Evolutionary conservation across 2,329 filamentous ascomycete species (phyloP), one percentile per base, ranked within the genome.

Genomic region (Fusarium redolens): DNA sequence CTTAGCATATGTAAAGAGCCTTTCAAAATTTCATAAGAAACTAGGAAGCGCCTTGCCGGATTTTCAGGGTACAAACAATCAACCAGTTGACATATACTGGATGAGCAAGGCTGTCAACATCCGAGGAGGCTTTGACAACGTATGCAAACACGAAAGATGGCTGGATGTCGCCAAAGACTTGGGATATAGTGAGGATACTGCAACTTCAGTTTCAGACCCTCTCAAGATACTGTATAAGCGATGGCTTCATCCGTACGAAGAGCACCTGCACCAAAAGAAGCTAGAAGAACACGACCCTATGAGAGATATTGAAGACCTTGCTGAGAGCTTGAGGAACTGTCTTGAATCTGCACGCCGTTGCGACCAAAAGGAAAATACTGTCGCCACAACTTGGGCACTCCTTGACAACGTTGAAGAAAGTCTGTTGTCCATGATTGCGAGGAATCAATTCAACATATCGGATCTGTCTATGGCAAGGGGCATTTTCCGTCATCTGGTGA

Each of bases 401-500:
- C 62, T 65, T 30, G 50, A 66, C 14, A 38, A 51, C 18, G 9
- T 37, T 6, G 60, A 65, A 28, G 43, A 43, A 9, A 22, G 11
- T 2, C 28, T 65, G 13, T 35, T n/a, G 1, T 14, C n/a, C 3
- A 66, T 65, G 59, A 30, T 31, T 15, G 40, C 15, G 22, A 40
- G 44, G 25, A 13, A 14, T 7, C 51, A 58, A 28, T 47, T 58
- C 7, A 31, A 51, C 20, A 35, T n/a, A 13, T 14, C 20, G 18
- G n/a, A 65, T n/a, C 3, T 41, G 4, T 58, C 7, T 15, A 45
- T 18, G 17, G 12, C 15, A 13, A 56, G 44, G 17, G 60, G 60
- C 7, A 55, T 41, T 17, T 66, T 45, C 33, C 64, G 60, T 10
- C 51, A 65, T n/a, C 12, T 65, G 15, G n/a, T 66, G 9, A 63